Evolutionary conservation across 2,329 filamentous ascomycete genomes (phyloP).

Genomic region (Mycogone perniciosa): DNA sequence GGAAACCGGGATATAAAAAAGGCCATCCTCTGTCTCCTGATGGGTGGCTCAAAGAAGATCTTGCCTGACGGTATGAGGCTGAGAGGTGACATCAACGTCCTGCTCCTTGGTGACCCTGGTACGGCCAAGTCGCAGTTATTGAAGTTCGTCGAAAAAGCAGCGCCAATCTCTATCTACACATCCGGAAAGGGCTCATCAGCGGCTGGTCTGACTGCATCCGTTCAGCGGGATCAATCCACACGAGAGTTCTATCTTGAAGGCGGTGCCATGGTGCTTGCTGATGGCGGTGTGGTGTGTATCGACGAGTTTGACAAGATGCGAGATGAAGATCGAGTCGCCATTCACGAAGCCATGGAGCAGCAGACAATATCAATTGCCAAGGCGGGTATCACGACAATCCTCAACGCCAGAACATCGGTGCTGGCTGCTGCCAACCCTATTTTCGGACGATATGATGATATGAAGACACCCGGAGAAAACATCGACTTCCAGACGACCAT

Average conservation of each 20-base stretch:
- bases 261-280: constrained; percentile 95
- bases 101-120: constrained; percentile 93
- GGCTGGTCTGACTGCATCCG: constrained; percentile 93
- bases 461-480: constrained; percentile 96
- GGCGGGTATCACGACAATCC: constrained; percentile 94
- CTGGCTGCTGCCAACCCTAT: constrained; percentile 95
- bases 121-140: constrained; percentile 96
- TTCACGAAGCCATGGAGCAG: constrained; percentile 99
- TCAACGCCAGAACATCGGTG: constrained; percentile 92
- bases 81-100: constrained; percentile 94
- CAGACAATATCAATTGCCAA: constrained; percentile 99
- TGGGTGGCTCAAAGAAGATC: constrained; percentile 97
- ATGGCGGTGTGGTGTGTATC: constrained; percentile 95
- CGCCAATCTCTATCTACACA: constrained; percentile 96
- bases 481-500: constrained; percentile 99
- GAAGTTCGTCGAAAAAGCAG: constrained; percentile 95
- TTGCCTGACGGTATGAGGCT: constrained; percentile 96
- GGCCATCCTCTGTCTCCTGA: constrained; percentile 84
- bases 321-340: constrained; percentile 94
- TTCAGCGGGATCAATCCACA: constrained; percentile 85
- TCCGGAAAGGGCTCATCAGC: constrained; percentile 97
- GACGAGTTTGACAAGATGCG: constrained; percentile 99
- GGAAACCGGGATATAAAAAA: constrained; percentile 97
- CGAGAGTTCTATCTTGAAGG: constrained; percentile 97
- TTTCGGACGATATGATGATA: constrained; percentile 94